Conservation (phyloP, 805 yeast species). For the Maudiozyma saulgeensis region DNA sequence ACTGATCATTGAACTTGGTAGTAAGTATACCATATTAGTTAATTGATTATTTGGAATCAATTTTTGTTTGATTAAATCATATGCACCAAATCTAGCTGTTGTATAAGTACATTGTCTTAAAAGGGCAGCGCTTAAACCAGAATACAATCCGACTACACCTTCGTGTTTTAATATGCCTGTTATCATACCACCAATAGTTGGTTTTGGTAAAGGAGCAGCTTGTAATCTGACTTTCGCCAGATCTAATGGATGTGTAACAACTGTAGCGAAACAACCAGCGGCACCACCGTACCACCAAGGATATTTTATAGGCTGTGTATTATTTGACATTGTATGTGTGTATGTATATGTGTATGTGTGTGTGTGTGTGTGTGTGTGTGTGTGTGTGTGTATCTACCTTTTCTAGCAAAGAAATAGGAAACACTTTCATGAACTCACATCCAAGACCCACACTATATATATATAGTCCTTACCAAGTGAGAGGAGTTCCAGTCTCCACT, state of each 20-base stretch:
- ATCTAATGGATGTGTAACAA: conserved; percentile 74
- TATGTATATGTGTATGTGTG: too few relatives aligned
- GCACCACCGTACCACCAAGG: conserved; percentile 63
- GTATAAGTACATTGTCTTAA: conserved; percentile 84
- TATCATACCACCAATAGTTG: conserved; percentile 48
- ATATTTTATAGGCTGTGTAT: conserved; percentile 18
- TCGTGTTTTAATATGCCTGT: conserved; percentile 31
- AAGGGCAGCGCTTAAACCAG: conserved; percentile 74
- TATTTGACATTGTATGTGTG: neutral
- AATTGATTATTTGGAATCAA: conserved; percentile 33
- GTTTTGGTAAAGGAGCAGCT: conserved; percentile 62
- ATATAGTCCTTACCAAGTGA: neutral
- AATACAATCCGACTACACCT: conserved; percentile 62
- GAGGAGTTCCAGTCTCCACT: too few relatives aligned
- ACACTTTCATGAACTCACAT: too few relatives aligned
- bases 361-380: too few relatives aligned
- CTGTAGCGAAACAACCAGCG: conserved; percentile 57
- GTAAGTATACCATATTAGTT: conserved; percentile 49
- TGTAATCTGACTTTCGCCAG: conserved; percentile 81
- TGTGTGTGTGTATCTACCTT: too few relatives aligned
- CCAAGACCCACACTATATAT: too few relatives aligned
- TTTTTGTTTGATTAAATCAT: conserved; percentile 62
- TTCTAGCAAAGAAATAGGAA: too few relatives aligned
- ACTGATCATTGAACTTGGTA: conserved; percentile 76
- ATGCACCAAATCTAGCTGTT: conserved; percentile 78